Base-by-base conservation (phyloP, 1,139 yeast species). In the Protomyces inundatus region DNA sequence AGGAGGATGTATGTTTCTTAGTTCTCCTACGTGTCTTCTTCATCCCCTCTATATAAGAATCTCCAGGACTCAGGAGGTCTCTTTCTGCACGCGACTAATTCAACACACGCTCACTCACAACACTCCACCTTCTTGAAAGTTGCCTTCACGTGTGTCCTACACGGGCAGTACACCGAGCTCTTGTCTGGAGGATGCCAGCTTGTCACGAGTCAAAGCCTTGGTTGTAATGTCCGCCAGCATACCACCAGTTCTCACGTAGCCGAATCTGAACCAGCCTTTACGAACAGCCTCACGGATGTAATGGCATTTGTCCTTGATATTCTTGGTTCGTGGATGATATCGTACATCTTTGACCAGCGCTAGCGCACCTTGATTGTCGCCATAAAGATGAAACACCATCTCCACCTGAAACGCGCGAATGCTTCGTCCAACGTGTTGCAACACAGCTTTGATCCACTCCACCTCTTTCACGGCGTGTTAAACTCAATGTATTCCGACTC, bases 311-410 rank as follows among this genome's bases (percentile, higher is more conserved):
- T 68, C 42, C 42, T 65, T 69, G n/a, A 67, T 67, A 46, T 66
- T 68, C 50, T 68, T 69, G 51, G 70, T 67, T 23, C 66, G 30
- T 23, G 46, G 32, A 54, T 67, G 69, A 42, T 46, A 52, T 10
- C 60, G 57, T 2, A 70, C 67, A 34, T 69, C 68, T 14, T 45
- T 37, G 35, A 67, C 65, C n/a, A 69, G 51, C 7, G 58, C 40
- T 39, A 67, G 57, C 36, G 66, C 64, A 12, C 69, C 57, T 30
- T 67, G 66, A 53, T 69, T 69, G 51, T 69, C 71, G 40, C 66
- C 68, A 55, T 32, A 57, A 2, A 65, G 42, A 6, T 6, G 36
- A 6, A 48, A 60, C 16, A 55, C 32, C 9, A 32, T 16, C 35
- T 14, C 16, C 5, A 37, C 23, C 42, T 37, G 10, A 14, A 12